phyloP scores from a whole-genome alignment of 805 yeast species.

The Metschnikowia corniflorae region DNA sequence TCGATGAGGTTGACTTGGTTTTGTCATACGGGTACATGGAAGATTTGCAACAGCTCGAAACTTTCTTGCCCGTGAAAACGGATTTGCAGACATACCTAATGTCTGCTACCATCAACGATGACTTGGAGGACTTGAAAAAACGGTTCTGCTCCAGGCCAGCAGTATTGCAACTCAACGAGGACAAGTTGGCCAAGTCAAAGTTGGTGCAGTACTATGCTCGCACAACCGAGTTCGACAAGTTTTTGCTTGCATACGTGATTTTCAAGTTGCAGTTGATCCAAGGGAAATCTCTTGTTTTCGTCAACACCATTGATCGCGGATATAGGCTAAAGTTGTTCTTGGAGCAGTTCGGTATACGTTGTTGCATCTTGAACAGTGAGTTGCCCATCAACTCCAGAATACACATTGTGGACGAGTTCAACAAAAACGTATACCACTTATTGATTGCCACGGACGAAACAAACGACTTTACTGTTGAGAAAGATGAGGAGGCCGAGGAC shows the following conservation, averaged over 20 bases:
- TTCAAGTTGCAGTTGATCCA: constrained; percentile 82
- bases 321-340: constrained; percentile 85
- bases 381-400: constrained; percentile 88
- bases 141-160: constrained; percentile 84
- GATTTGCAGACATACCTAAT: constrained; percentile 84
- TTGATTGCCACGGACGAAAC: constrained; percentile 95
- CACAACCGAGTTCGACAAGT: constrained; percentile 87
- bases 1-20: constrained; percentile 93
- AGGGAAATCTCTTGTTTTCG: constrained; percentile 89
- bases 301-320: constrained; percentile 92
- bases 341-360: constrained; percentile 89
- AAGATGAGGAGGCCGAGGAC: constrained; percentile 47
- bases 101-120: constrained; percentile 94
- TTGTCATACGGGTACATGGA: constrained; percentile 87
- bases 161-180: constrained; percentile 69
- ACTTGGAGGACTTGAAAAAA: constrained; percentile 69
- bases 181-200: constrained; percentile 49
- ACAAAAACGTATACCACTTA: constrained; percentile 80
- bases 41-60: constrained; percentile 66
- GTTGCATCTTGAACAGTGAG: constrained; percentile 88
- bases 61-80: constrained; percentile 65
- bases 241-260: constrained; percentile 83
- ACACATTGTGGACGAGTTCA: constrained; percentile 93
- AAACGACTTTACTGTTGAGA: constrained; percentile 49
- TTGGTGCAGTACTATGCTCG: constrained; percentile 83